Evolutionary conservation across 495 filamentous ascomycete genomes (phyloP), one percentile per base, ranked within the genome.

Genomic region (Penicillium antarcticum): DNA sequence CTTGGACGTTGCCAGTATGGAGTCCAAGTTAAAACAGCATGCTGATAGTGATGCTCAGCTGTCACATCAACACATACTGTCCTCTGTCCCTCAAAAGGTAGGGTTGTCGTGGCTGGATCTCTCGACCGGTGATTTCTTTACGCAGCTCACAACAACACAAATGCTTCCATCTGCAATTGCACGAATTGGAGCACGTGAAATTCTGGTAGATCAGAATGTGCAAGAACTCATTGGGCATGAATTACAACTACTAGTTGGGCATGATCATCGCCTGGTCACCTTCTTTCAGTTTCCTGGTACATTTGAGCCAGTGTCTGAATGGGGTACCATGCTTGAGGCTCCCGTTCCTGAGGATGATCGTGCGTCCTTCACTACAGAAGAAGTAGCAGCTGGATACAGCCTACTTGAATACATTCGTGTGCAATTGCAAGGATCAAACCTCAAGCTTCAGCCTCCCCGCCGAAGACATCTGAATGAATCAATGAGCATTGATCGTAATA

Each of bases 101-200:
- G 95, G 95, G 9, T 70, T 99, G 34, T 88, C 95, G 19, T 99
- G 94, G 94, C 68, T 96, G 32, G 94, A 99, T 68, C 71, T 97
- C 8, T 96, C 92, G 24, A 99, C 94, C 5, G 95, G 94, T 2
- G 85, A 88, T 60, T 97, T 97, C 66, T 94, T 83, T 60, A 95
- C 89, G 3, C 89, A 97, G 64, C 72, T 76, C n/a, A 89, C 89
- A 5, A 84, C 85, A 3, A 61, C 89, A 9, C 76, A 81, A 24
- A 83, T 85, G 56, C 74, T 99, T 3, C 75, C 85, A 12, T 91
- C 89, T 12, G 83, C 87, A 7, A 78, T 96, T 41, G 85, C 89
- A 5, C 83, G 92, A 16, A 87, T 97, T 45, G 84, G 82, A 3
- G 90, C 94, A 2, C 80, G 88, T 36, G 94, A 98, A 61, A 82